These are phyloP conservation scores for Fomitopsis palustris DNA, from an alignment of 1,284 basidiomycete species.

Conservation along the genomic window DNA sequence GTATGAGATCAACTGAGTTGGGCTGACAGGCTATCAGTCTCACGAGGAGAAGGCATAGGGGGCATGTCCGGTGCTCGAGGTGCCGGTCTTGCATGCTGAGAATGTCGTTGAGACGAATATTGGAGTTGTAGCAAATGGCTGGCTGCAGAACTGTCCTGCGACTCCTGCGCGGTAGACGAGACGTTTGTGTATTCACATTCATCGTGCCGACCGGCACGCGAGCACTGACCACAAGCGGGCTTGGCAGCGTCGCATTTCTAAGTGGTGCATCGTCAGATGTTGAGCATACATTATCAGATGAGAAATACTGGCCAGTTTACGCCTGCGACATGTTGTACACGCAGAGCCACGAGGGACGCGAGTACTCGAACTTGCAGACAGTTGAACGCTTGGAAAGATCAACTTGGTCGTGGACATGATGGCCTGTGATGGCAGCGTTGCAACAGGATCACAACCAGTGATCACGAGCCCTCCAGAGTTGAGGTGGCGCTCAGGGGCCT, in stretches of 20 bases:
- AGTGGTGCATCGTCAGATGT: background rate
- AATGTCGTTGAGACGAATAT: background rate
- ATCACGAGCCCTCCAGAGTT: too few species aligned
- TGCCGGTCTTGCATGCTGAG: too few species aligned
- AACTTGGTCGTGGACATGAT: background rate
- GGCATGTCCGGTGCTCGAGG: background rate
- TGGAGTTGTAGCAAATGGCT: background rate
- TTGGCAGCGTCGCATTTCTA: background rate
- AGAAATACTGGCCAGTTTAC: background rate
- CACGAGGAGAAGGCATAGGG: background rate
- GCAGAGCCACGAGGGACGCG: background rate
- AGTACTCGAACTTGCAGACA: background rate
- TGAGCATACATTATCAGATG: background rate
- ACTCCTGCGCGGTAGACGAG: constrained; percentile 13
- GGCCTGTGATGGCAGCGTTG: background rate
- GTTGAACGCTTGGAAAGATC: background rate
- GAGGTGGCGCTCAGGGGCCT: too few species aligned
- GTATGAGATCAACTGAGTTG: background rate
- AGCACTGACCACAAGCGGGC: constrained; percentile 27
- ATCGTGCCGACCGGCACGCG: constrained; percentile 18
- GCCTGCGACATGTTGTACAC: background rate
- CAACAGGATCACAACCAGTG: too few species aligned
- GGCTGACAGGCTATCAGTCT: too few species aligned
- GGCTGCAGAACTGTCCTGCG: too few species aligned
- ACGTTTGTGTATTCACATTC: constrained; percentile 30